Evolutionary conservation across 2,329 filamentous ascomycete genomes (phyloP), one percentile per base, ranked within the genome.

Genomic region (Pseudopyricularia javanii): DNA sequence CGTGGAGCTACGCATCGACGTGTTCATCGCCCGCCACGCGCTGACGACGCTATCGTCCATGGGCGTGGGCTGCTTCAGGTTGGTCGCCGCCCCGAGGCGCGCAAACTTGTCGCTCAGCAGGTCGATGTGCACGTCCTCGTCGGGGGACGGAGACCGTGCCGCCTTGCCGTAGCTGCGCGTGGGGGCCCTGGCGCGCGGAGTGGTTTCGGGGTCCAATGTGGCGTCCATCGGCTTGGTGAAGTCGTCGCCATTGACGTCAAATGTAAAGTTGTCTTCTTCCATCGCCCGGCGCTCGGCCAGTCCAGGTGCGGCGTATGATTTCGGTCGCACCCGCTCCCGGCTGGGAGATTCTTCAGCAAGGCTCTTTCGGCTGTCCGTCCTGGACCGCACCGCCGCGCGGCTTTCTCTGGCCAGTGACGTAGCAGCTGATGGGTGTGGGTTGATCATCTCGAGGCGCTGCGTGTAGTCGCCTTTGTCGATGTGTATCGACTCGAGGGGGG

Each of bases 31-130:
- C 51, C 66, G 62, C 28, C 68, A 60, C 30, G 59, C 56, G 43
- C 63, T 64, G 22, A 56, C 50, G 7, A 70, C 66, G 4, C 68
- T 63, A 1, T 64, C 69, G 7, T 34, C 22, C 24, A 37, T 37
- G 12, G 50, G 35, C 7, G 26, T 8, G 17, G 40, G 20, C 40
- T 45, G 40, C 40, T 50, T 50, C 11, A 17, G 20, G 50, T 22
- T 32, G 17, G 37, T 37, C n/a, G 37, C 34, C n/a, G 26, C 50
- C 7, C 73, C 74, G 1, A 78, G 64, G 8, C 69, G 68, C 8
- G 69, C 70, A 57, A 73, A 78, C 11, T 65, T 68, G 55, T 72
- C 66, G 48, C 70, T 66, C 7, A 77, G 54, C 3, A 76, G 64
- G 55, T 78, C 75, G 45, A 75, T 68, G 15, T 64, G 61, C 17